Percentiles rank a stretch among this genome's conserved stretches.
phyloP scores from a whole-genome alignment of 495 filamentous ascomycete species.

The Penicillium desertorum region DNA sequence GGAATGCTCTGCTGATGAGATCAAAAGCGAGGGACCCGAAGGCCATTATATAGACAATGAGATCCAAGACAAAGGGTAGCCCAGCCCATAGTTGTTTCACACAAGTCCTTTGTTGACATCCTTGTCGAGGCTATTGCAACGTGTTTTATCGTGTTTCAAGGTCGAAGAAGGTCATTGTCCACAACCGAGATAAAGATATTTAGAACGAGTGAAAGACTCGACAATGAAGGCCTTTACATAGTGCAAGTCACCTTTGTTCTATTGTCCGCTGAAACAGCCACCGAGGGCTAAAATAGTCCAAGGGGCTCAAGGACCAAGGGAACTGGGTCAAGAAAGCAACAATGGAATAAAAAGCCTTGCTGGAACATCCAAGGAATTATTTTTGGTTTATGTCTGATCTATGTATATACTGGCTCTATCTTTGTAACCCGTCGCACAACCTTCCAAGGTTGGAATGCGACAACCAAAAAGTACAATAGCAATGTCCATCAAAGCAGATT shows the following conservation, averaged over 20 bases:
- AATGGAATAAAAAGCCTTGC: not conserved
- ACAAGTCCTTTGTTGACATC: slow-evolving; percentile 7
- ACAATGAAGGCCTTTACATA: not conserved
- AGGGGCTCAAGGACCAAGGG: not conserved
- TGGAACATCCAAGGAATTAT: not conserved
- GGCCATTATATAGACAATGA: slow-evolving; percentile 13
- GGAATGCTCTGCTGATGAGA: not conserved
- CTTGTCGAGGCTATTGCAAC: not conserved
- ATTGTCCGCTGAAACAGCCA: not conserved
- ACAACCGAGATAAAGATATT: not conserved
- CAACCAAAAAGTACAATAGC: slow-evolving; percentile 8
- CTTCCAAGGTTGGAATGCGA: not conserved
- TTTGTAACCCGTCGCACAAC: slow-evolving; percentile 1
- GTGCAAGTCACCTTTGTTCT: slow-evolving; percentile 3
- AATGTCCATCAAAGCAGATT: slow-evolving; percentile 19
- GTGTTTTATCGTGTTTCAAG: slow-evolving; percentile 4
- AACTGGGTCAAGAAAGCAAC: not conserved
- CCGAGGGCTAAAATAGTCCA: not conserved
- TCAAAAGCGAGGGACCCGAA: not conserved
- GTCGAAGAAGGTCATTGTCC: slow-evolving; percentile 4
- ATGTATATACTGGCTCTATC: slow-evolving; percentile 21
- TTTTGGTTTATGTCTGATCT: slow-evolving; percentile 17
- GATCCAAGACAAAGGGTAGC: not conserved
- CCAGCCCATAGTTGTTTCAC: not conserved
- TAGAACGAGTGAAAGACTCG: not conserved